Evolutionary conservation across 495 filamentous ascomycete species (phyloP), one percentile per base, ranked within the genome.

Genomic region (Talaromyces nanjingensis): DNA sequence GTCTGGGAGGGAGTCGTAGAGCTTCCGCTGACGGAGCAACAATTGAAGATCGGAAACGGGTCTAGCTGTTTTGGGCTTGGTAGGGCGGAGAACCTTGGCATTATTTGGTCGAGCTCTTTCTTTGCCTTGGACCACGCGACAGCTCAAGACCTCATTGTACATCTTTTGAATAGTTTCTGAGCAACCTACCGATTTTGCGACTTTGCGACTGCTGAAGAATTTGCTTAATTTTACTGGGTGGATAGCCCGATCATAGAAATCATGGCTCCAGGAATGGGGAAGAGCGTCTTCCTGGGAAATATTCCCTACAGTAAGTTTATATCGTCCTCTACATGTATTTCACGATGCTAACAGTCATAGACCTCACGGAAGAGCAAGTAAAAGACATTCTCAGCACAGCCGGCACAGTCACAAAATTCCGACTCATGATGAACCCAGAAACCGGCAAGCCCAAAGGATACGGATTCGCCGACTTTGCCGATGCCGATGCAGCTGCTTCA

Each of bases 371-470:
- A 78, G 93, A 98, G 70, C 90, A 94, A 71, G 96, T 98, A 65
- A 88, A 86, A 65, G 89, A 96, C 64, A 93, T 94, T 63, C 93
- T 97, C 74, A 89, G 87, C 69, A 86, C 86, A 33, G 92, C 89
- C 55, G 94, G 94, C 12, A 88, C 89, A 61, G 93, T 97, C 1
- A 76, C 93, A n/a, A 92, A 89, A 69, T 98, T 98, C 74, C 87
- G 94, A 34, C 81, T 98, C 14, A 92, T 98, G 67, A 94, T 96
- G 78, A 96, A 98, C 76, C 89, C 89, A 8, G 93, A 98, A 67
- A 98, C 93, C 0, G 94, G 96, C 3, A 86, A 90, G 52, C 94
- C 94, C 0, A 98, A 97, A 73, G 94, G 94, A 12, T 98, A 96
- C 70, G 94, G 94, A 24, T 98, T 98, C 69, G 91, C 91, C 47